Conservation (phyloP, 2,329 filamentous ascomycete genomes). For the Venturia nashicola region DNA sequence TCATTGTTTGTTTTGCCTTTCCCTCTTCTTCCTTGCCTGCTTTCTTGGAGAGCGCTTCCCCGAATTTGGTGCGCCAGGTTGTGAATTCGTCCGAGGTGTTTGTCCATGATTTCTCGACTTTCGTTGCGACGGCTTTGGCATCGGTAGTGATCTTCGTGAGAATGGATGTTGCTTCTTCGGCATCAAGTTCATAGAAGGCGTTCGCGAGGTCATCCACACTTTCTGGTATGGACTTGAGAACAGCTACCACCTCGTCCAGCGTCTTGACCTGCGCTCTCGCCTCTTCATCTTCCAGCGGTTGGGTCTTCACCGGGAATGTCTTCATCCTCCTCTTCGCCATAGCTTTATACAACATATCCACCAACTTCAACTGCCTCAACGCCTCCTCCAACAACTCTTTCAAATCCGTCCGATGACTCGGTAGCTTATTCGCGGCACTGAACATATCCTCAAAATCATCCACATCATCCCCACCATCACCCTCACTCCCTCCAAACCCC, state of each 20-base stretch:
- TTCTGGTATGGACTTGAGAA: constrained; percentile 51
- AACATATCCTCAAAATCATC: constrained; percentile 56
- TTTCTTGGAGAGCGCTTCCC: constrained; percentile 6
- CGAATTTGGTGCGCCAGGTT: constrained; percentile 55
- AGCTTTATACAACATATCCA: constrained; percentile 56
- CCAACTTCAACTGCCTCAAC: constrained; percentile 53
- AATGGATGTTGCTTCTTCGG: constrained; percentile 42
- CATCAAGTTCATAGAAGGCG: constrained; percentile 59
- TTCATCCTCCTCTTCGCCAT: constrained; percentile 58
- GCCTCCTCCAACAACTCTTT: constrained; percentile 52
- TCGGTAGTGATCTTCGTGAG: constrained; percentile 50
- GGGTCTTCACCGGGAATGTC: constrained; percentile 28
- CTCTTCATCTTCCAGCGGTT: not conserved
- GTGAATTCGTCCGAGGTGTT: constrained; percentile 64
- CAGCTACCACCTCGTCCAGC: constrained; percentile 43
- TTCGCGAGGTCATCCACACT: constrained; percentile 58
- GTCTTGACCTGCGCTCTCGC: constrained; percentile 13
- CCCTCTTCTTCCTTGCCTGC: not conserved
- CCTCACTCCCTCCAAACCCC: constrained; percentile 20
- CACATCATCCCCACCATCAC: constrained; percentile 21
- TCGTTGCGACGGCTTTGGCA: constrained; percentile 43
- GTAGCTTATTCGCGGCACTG: constrained; percentile 48
- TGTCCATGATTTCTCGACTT: constrained; percentile 49
- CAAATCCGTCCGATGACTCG: constrained; percentile 52
- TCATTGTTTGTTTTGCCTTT: not conserved